Conservation (phyloP, 352 stramenopile genomes). For the Globisporangium radiosum region DNA sequence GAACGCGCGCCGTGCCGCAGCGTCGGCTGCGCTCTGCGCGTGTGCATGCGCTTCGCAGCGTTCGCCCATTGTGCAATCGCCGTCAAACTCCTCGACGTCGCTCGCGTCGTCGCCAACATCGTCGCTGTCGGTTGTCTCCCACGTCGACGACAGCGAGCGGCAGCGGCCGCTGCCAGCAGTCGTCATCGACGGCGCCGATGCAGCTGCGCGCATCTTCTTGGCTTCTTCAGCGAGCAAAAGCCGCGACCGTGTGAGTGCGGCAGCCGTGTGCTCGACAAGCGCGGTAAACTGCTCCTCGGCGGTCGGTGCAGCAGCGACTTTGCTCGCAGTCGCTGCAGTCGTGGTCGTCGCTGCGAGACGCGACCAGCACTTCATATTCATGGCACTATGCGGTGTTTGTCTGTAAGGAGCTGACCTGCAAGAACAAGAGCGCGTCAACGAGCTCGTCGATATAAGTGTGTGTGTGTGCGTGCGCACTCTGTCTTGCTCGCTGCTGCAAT, state of each 20-base stretch:
- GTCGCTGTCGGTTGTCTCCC: conserved; percentile 43
- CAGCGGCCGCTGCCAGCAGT: conserved; percentile 19
- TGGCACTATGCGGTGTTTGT: conserved; percentile 1
- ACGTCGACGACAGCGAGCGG: conserved; percentile 60
- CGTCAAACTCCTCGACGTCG: conserved; percentile 24
- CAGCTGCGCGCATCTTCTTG: conserved; percentile 12
- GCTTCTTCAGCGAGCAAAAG: conserved; percentile 12
- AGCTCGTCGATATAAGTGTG: background rate
- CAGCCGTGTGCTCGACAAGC: conserved; percentile 9
- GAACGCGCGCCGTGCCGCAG: conserved; percentile 1
- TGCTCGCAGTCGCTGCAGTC: background rate
- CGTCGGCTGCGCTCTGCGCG: background rate
- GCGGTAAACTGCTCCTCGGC: conserved; percentile 12
- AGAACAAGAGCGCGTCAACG: background rate
- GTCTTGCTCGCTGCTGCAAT: conserved; percentile 4
- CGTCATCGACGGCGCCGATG: conserved; percentile 6
- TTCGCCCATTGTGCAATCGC: conserved; percentile 7
- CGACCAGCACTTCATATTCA: conserved; percentile 13
- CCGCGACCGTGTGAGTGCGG: conserved; percentile 6
- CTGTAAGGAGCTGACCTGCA: background rate
- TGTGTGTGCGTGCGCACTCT: background rate
- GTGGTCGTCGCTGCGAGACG: conserved; percentile 2
- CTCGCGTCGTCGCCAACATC: conserved; percentile 22
- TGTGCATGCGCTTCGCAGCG: background rate
- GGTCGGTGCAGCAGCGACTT: background rate